These are phyloP conservation scores for Ambrosia hybrid DNA, from an alignment of 140 eudicot genomes.

Conservation along the genomic window DNA sequence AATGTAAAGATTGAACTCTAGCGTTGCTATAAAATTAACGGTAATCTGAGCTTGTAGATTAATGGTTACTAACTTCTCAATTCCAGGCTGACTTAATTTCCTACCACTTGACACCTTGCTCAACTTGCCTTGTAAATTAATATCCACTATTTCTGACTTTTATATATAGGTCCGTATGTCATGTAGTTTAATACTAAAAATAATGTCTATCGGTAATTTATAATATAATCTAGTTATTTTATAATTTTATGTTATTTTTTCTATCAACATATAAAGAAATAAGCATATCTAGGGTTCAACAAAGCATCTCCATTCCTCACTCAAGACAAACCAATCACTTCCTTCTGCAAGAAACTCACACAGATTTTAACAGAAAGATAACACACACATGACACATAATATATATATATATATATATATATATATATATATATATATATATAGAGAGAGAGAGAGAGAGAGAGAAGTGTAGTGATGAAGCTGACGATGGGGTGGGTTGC, in stretches of 20 bases:
- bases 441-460: constrained; percentile 28
- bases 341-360: constrained; percentile 28
- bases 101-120: neutral
- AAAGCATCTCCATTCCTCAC: constrained; percentile 34
- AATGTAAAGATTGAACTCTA: no score
- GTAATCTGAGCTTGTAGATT: no score
- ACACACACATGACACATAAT: neutral
- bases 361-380: constrained; percentile 19
- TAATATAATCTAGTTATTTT: no score
- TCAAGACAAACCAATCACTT: constrained; percentile 41
- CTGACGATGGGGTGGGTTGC: constrained; percentile 32
- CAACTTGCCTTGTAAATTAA: neutral
- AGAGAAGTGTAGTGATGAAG: constrained; percentile 15
- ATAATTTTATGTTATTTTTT: no score
- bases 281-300: constrained; percentile 44
- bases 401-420: neutral
- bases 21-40: no score
- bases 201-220: no score
- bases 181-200: neutral
- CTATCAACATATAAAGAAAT: constrained; percentile 2
- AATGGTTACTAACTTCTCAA: no score
- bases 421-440: neutral
- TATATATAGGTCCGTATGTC: no score
- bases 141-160: no score
- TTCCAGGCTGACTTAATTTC: no score